A percentile compares a stretch with the other conserved stretches of the same genome.
Evolutionary conservation across 2,329 filamentous ascomycete genomes (phyloP).

Genomic region (Colletotrichum caudatum): DNA sequence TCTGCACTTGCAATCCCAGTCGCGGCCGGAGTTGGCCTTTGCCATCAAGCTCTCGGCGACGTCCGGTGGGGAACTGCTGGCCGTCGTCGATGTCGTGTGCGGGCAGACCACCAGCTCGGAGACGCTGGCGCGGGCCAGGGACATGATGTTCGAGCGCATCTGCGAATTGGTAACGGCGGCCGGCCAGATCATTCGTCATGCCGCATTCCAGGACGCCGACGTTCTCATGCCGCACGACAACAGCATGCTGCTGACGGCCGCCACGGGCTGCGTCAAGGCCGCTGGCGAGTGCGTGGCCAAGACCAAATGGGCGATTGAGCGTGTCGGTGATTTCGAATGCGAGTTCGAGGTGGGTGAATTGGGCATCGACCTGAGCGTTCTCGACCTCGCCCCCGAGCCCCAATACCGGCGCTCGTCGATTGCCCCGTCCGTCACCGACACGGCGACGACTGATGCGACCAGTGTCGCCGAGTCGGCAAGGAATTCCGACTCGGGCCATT

Average conservation of each 20-base stretch:
- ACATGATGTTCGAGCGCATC: slow-evolving; percentile 83
- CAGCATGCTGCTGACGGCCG: slow-evolving; percentile 78
- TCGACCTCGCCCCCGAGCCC: slow-evolving; percentile 56
- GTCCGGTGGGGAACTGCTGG: slow-evolving; percentile 83
- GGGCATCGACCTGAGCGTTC: slow-evolving; percentile 66
- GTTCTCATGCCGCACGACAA: slow-evolving; percentile 86
- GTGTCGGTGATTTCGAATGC: slow-evolving; percentile 91
- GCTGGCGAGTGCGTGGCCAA: slow-evolving; percentile 93
- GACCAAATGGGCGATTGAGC: slow-evolving; percentile 85
- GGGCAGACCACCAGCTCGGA: slow-evolving; percentile 79
- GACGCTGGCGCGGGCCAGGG: slow-evolving; percentile 75
- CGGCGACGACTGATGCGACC: slow-evolving; percentile 52
- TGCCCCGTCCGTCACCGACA: slow-evolving; percentile 50
- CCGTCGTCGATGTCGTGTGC: slow-evolving; percentile 85
- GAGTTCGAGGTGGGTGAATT: slow-evolving; percentile 73
- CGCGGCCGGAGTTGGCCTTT: slow-evolving; percentile 82
- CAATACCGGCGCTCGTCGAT: slow-evolving; percentile 48
- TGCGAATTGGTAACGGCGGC: slow-evolving; percentile 84
- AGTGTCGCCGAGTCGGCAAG: slow-evolving; percentile 56
- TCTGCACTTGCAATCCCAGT: slow-evolving; percentile 91
- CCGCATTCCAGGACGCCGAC: slow-evolving; percentile 78
- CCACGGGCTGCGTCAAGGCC: slow-evolving; percentile 88
- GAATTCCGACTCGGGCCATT: slow-evolving; percentile 48
- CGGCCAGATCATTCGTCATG: slow-evolving; percentile 79
- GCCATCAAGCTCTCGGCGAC: slow-evolving; percentile 87